A percentile compares a stretch with the other conserved stretches of the same genome.
These are phyloP conservation scores for Carallia brachiata DNA, from an alignment of 345 rosid genomes.

Conservation along the genomic window DNA sequence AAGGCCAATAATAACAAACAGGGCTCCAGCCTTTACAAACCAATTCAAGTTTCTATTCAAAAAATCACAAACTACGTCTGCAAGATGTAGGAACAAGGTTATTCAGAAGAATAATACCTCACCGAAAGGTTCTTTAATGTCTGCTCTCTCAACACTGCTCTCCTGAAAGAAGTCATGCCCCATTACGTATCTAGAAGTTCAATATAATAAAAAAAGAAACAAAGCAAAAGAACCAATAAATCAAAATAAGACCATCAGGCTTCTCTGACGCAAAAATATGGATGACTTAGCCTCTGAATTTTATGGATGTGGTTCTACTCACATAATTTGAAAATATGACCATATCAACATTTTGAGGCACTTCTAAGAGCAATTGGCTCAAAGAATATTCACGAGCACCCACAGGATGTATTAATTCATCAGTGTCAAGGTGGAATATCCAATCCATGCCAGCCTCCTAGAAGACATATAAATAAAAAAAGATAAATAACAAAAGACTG, in stretches of 20 bases:
- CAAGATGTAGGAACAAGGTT: no score
- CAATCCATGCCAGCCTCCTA: conserved; percentile 85
- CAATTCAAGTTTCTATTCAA: no score
- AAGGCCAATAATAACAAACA: no score
- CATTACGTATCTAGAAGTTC: conserved; percentile 17
- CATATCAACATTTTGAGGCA: conserved; percentile 66
- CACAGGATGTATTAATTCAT: conserved; percentile 82
- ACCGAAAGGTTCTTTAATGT: conserved; percentile 81
- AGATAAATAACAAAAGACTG: conserved; percentile 1
- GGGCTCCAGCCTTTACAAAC: no score
- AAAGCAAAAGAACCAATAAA: not conserved
- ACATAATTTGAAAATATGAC: conserved; percentile 91
- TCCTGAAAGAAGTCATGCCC: conserved; percentile 56
- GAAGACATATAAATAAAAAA: not conserved
- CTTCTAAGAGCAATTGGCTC: conserved; percentile 62
- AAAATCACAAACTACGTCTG: no score
- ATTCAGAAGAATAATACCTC: conserved; percentile 51
- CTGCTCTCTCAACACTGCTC: conserved; percentile 85
- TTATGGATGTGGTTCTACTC: conserved; percentile 36
- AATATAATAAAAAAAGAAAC: no score
- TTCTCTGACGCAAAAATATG: conserved; percentile 4
- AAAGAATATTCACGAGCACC: conserved; percentile 78
- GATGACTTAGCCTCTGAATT: not conserved
- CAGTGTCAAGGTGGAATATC: conserved; percentile 96
- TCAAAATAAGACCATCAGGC: not conserved